Percentiles rank a stretch among this genome's conserved stretches.
These are phyloP conservation scores for Sclerotinia trifoliorum DNA, from an alignment of 2,329 filamentous ascomycete genomes.

Conservation along the genomic window DNA sequence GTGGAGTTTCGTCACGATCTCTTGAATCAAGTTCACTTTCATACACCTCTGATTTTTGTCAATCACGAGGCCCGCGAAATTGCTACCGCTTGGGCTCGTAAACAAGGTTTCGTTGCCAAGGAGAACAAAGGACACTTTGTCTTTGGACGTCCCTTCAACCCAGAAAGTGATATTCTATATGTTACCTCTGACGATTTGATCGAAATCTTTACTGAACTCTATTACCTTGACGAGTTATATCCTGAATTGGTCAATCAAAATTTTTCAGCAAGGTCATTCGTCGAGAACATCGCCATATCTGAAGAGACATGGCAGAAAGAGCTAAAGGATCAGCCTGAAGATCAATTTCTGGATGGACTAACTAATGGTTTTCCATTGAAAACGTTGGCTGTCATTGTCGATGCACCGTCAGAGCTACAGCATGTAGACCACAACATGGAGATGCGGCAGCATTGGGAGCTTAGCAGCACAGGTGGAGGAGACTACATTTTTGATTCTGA, in stretches of 20 bases:
- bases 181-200: not conserved
- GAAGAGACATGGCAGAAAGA: not conserved
- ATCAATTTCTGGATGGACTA: not conserved
- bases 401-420: too few species aligned
- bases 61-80: not conserved
- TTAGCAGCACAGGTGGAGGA: not conserved
- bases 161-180: not conserved
- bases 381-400: not conserved
- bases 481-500: not conserved
- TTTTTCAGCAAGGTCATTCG: not conserved
- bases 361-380: too few species aligned
- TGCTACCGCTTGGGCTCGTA: not conserved
- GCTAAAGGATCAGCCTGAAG: not conserved
- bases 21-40: not conserved
- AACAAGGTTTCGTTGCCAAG: not conserved
- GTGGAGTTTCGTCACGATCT: not conserved
- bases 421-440: not conserved
- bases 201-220: accelerated
- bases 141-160: not conserved
- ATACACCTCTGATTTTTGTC: not conserved
- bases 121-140: not conserved
- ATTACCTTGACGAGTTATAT: not conserved
- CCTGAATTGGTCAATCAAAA: not conserved
- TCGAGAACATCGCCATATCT: not conserved
- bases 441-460: not conserved